Conservation (phyloP, 805 yeast genomes). For the Kazachstania viticola region DNA sequence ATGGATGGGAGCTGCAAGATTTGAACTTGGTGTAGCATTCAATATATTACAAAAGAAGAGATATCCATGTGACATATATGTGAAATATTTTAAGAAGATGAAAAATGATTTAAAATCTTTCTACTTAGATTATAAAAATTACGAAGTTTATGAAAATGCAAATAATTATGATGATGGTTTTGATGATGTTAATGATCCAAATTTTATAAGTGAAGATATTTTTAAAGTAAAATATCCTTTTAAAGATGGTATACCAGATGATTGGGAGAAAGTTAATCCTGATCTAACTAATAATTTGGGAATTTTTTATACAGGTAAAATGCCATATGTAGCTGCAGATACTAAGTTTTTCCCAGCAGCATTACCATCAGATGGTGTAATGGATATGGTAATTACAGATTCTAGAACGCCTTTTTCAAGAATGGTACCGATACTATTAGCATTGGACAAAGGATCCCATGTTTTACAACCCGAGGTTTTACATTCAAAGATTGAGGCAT, state of each 20-base stretch:
- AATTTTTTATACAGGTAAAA: constrained; percentile 80
- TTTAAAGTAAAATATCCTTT: constrained; percentile 33
- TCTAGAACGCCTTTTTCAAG: constrained; percentile 46
- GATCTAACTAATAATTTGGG: constrained; percentile 41
- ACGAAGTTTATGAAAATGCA: constrained; percentile 1
- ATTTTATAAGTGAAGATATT: constrained; percentile 29
- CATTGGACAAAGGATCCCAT: constrained; percentile 68
- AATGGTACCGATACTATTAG: constrained; percentile 44
- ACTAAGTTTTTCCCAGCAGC: constrained; percentile 90
- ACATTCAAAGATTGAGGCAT: constrained; percentile 71
- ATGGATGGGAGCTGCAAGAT: constrained; percentile 77
- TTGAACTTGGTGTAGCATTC: constrained; percentile 68
- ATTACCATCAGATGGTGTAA: constrained; percentile 73
- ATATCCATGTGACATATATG: constrained; percentile 76
- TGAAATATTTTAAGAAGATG: constrained; percentile 49
- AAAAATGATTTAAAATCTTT: constrained; percentile 40
- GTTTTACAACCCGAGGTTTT: constrained; percentile 53
- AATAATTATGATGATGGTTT: constrained; percentile 3
- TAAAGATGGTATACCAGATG: constrained; percentile 41
- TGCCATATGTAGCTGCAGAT: constrained; percentile 82
- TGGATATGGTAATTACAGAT: constrained; percentile 73
- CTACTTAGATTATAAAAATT: constrained; percentile 29
- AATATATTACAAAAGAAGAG: constrained; percentile 44
- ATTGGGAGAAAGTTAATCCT: constrained; percentile 54
- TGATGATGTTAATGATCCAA: constrained; percentile 3